Base-by-base conservation (phyloP, 306 rosid genomes). In the Spatholobus suberectus region DNA sequence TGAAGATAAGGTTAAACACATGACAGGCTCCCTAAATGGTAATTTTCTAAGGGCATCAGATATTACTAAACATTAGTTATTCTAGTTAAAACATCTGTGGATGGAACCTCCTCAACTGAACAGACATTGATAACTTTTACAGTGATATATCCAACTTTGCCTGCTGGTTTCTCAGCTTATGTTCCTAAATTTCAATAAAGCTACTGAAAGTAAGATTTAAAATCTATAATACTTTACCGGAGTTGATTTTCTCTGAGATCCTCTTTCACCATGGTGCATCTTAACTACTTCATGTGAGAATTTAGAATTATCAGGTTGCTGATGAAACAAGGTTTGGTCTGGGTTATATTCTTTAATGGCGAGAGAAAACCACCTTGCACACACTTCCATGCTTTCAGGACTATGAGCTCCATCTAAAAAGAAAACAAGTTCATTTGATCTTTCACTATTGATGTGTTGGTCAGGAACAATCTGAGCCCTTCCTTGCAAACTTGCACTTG, bases 331-430 rank as follows among this genome's bases (percentile, higher is more conserved):
- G 44, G 75, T 77, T 70, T 70, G 86, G 55, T 76, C 89, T 24
- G 70, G 89, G 73, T 74, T 77, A 34, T 88, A 88, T 66, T 89
- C 90, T 78, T 81, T 88, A 79, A 87, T 82, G 58, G 94, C 89
- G 77, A 81, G 77, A 75, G 93, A 91, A 88, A 96, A 96, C 99
- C 99, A 96, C 79, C 85, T 87, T 9, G 91, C 97, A 80, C 99
- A 92, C 54, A 83, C 87, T 87, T 94, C 98, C 94, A 96, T 79
- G 86, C 98, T 96, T 91, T 96, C 97, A 24, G 97, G 98, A 80
- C 99, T 96, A 84, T 96, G 99, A 51, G 99, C 99, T 55, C 98
- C 99, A 75, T 96, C 99, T 85, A 96, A 78, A 86, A 87, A 94
- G 87, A 96, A 96, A 40, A 90, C 85, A 41, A 96, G 93, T 34